Base-by-base conservation (phyloP, 2,329 filamentous ascomycete species). In the Penicillium sp. region DNA sequence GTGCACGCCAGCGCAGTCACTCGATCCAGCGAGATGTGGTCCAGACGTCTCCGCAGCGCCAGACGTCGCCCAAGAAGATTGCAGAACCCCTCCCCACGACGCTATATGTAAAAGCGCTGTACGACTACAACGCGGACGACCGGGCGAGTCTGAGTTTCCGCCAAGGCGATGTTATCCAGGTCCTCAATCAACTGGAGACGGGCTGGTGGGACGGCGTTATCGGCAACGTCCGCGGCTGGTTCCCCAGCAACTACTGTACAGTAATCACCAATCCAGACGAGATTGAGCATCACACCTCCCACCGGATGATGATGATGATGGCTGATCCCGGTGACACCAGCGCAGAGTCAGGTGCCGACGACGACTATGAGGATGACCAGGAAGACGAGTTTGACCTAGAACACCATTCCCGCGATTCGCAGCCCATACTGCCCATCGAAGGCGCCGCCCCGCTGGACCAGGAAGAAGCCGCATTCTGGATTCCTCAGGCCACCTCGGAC, bases 161-260 rank as follows among this genome's bases (percentile, higher is more conserved):
- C 66, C 89, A 96, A 73, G 94, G 94, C 68, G 94, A 99, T 76
- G 86, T 97, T 64, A 99, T 99, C 67, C 93, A 97, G 77, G 94
- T 99, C 66, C 93, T 99, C 66, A 99, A 94, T 53, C 93, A 97
- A 76, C 82, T 97, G 57, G 94, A 99, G 74, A 97, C 92, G 68
- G 94, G 94, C 56, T 99, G 94, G 94, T 99, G 94, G 94, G 94
- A 99, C 77, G 94, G 94, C 49, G 91, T 99, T 56, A 96, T 99
- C 71, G 94, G 97, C 68, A 91, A 92, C 58, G 89, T 96, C 64
- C 87, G 94, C 70, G 94, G 94, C 71, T 99, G 94, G 94, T 99
- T 99, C 73, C 94, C 94, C 38, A 97, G 93, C 80, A 99, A 99
- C 74, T 99, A 99, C 77, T 97, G 94, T 77, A 87, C 91, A 63